Base-by-base conservation (phyloP, 192 early-diverging fungal genomes). In the Coemansia sp. region DNA sequence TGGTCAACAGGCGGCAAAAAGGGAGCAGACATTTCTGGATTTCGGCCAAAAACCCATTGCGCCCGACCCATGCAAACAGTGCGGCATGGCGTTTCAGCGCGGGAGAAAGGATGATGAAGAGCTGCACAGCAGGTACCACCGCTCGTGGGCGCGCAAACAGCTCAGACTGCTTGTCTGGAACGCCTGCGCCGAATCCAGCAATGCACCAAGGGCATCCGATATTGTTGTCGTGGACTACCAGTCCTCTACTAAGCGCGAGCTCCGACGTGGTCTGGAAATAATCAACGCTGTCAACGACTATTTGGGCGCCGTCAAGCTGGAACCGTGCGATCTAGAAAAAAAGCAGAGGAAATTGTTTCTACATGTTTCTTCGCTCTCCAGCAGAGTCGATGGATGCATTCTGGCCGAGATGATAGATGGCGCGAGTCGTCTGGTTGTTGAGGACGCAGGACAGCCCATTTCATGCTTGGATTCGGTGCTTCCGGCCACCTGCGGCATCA, bases 401-500 rank as follows among this genome's bases (percentile, higher is more conserved):
- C 65, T 83, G 28, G 84, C 75, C 2, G 82, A 85, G 58, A 28
- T 42, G n/a, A 78, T 83, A 28, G 14, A 36, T 2, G 50, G 32
- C 3, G 76, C 76, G 2, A 49, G 34, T 1, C 67, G 76, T 11
- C 34, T 79, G 3, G 48, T 42, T 4, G 27, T 55, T 0, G 55
- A 51, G 5, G 60, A 48, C 4, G 19, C 60, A 7, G 19, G 47
- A 2, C 35, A 3, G 3, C 23, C 65, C 16, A 49, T 59, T 55
- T 62, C 42, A n/a, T 57, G 30, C 6, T 42, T 39, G 18, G 48
- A 34, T 1, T 48, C 49, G 18, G 42, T 39, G 13, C 55, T 64
- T 11, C 60, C 61, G 10, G 80, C 74, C 0, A 50, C 55, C 0
- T 83, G 84, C 55, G 84, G 84, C 3, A 83, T 85, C 29, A 83